Conservation (phyloP, 176 grass and related monocot species). For the Pharus latifolius region DNA sequence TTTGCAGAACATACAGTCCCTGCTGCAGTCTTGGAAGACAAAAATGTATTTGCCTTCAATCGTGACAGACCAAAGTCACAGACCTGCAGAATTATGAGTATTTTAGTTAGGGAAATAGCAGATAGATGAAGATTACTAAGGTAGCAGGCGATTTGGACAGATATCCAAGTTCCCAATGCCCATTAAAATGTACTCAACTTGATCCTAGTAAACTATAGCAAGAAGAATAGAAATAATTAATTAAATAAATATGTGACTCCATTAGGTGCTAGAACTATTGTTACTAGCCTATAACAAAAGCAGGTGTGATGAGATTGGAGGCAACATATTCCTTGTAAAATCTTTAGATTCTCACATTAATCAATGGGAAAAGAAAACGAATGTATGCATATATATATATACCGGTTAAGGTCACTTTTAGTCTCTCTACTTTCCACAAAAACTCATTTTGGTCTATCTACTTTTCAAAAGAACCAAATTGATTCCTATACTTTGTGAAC, state of each 20-base stretch:
- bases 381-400: too few relatives aligned
- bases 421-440: too few relatives aligned
- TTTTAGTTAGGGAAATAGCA: neutral
- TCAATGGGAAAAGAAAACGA: too few relatives aligned
- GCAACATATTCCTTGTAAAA: too few relatives aligned
- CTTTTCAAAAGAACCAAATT: too few relatives aligned
- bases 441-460: too few relatives aligned
- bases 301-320: too few relatives aligned
- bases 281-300: too few relatives aligned
- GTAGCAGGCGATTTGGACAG: neutral
- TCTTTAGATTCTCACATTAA: too few relatives aligned
- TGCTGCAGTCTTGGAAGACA: slow-evolving; percentile 77
- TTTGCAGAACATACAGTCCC: slow-evolving; percentile 51
- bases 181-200: neutral
- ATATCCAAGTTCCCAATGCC: neutral
- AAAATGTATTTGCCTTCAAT: slow-evolving; percentile 84
- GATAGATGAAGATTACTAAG: neutral
- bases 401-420: too few relatives aligned
- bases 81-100: slow-evolving; percentile 28
- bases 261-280: neutral
- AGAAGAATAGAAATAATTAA: neutral
- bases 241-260: too few relatives aligned
- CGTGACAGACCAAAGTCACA: slow-evolving; percentile 81
- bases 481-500: too few relatives aligned
- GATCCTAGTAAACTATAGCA: neutral